phyloP scores from a whole-genome alignment of 2,329 filamentous ascomycete species.

The Pseudogymnoascus sp. region DNA sequence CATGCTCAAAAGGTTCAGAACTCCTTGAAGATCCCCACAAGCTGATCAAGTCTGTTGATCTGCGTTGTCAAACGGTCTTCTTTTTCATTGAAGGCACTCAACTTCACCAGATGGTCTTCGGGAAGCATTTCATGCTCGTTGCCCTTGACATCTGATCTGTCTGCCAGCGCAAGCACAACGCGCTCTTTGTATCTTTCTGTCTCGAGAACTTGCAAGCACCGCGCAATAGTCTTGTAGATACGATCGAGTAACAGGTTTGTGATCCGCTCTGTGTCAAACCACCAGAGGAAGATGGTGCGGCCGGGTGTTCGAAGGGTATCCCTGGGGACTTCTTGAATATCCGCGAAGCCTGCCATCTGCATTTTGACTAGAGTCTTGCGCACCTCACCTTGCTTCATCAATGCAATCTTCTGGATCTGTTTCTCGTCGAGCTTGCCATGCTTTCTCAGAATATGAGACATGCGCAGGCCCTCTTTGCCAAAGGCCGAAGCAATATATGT shows the following conservation, averaged over 20 bases:
- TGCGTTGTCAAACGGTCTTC: slow-evolving; percentile 71
- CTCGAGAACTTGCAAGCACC: slow-evolving; percentile 71
- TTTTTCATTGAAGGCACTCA: slow-evolving; percentile 51
- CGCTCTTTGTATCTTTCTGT: slow-evolving; percentile 66
- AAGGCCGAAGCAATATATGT: slow-evolving; percentile 70
- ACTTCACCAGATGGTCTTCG: slow-evolving; percentile 60
- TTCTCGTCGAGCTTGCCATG: slow-evolving; percentile 96
- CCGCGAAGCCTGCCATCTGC: slow-evolving; percentile 77
- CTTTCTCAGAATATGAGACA: slow-evolving; percentile 76
- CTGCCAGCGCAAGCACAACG: slow-evolving; percentile 69
- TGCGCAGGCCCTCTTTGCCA: slow-evolving; percentile 66
- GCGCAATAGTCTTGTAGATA: slow-evolving; percentile 82
- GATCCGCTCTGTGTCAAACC: slow-evolving; percentile 70
- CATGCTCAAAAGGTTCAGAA: slow-evolving; percentile 41
- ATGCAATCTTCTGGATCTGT: slow-evolving; percentile 67
- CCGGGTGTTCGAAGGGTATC: slow-evolving; percentile 75
- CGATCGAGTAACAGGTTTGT: slow-evolving; percentile 66
- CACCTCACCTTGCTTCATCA: slow-evolving; percentile 80
- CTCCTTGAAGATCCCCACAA: slow-evolving; percentile 77
- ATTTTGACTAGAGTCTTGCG: slow-evolving; percentile 78
- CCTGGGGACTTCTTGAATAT: slow-evolving; percentile 89
- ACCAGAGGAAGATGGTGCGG: slow-evolving; percentile 86
- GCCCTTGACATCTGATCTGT: slow-evolving; percentile 77
- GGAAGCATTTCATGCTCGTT: slow-evolving; percentile 75
- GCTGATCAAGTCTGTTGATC: slow-evolving; percentile 71